Conservation (phyloP, 106 monocot species). For the Apostasia ramifera region DNA sequence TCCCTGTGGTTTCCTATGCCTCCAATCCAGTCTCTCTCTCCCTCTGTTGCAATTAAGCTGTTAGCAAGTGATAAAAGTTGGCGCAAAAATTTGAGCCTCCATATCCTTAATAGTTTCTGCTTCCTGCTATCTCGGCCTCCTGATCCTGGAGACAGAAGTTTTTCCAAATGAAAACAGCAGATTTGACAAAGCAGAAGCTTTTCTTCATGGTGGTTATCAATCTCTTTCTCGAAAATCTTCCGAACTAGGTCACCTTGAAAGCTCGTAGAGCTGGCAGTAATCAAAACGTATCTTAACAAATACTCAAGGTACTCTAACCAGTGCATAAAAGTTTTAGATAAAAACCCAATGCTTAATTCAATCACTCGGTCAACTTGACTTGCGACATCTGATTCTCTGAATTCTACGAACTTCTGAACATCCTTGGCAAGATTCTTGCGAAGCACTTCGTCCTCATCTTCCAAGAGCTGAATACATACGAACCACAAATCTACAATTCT, state of each 20-base stretch:
- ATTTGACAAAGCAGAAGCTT: constrained; percentile 91
- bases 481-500: constrained; percentile 79
- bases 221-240: constrained; percentile 93
- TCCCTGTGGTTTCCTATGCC: constrained; percentile 97
- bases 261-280: constrained; percentile 23
- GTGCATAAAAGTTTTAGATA: constrained; percentile 63
- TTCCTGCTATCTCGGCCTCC: not conserved
- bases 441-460: constrained; percentile 72
- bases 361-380: constrained; percentile 81
- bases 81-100: constrained; percentile 47
- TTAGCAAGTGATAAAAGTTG: constrained; percentile 42
- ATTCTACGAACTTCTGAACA: constrained; percentile 45
- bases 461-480: constrained; percentile 65
- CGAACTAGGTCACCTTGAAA: constrained; percentile 62
- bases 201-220: constrained; percentile 98
- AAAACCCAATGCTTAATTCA: constrained; percentile 52
- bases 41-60: constrained; percentile 28
- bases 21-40: constrained; percentile 73
- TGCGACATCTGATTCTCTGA: constrained; percentile 22
- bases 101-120: constrained; percentile 24
- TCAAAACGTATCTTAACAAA: constrained; percentile 42
- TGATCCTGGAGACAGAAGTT: constrained; percentile 18
- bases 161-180: constrained; percentile 77
- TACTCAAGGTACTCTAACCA: constrained; percentile 59
- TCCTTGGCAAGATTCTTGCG: constrained; percentile 65